phyloP scores from a whole-genome alignment of 441 rosid genomes.

The Adansonia grandidieri region DNA sequence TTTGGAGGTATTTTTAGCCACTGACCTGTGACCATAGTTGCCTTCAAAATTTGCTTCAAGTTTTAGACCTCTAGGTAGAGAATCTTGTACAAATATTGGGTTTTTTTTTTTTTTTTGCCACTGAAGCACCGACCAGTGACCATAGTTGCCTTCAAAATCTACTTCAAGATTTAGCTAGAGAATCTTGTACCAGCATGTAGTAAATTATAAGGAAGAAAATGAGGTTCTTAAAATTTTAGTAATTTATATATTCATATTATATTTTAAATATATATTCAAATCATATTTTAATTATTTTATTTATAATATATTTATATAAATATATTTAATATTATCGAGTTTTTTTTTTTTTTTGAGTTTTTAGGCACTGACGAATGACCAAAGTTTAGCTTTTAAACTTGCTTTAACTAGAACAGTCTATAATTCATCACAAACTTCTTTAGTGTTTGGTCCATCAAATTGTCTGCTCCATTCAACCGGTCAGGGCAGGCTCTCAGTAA shows the following conservation, averaged over 20 bases:
- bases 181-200: neutral
- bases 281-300: no score
- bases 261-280: no score
- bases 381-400: neutral
- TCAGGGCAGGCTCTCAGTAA: conserved; percentile 14
- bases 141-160: no score
- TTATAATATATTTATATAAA: no score
- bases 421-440: conserved; percentile 3
- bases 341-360: no score
- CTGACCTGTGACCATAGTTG: neutral
- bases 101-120: no score
- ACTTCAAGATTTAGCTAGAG: neutral
- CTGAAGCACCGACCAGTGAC: no score
- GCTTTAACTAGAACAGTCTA: neutral
- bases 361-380: neutral
- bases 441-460: conserved; percentile 1
- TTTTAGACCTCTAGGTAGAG: no score
- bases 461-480: neutral
- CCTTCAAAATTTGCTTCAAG: neutral
- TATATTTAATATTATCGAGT: no score
- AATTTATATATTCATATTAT: no score
- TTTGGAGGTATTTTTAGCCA: neutral
- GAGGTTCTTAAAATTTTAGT: neutral
- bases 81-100: no score
- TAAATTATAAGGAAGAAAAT: neutral